Evolutionary conservation across 2,329 filamentous ascomycete genomes (phyloP), one percentile per base, ranked within the genome.

Genomic region (Gaeumannomyces tritici): DNA sequence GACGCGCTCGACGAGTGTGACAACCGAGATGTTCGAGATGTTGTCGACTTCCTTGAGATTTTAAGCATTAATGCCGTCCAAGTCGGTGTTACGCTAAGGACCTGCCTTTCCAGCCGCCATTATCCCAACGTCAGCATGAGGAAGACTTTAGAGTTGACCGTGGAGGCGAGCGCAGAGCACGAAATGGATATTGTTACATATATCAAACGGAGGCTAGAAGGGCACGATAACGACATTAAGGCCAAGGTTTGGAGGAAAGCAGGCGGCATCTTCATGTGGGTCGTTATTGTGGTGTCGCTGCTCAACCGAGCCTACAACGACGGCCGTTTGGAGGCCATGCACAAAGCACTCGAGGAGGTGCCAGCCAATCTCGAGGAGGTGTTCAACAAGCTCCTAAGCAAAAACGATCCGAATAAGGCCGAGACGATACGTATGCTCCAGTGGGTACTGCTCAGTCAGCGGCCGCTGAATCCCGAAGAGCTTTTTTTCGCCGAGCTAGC

Each of bases 381-480:
- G 0, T 86, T 88, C 64, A 73, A 71, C 2, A 71, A 81, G 21
- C 80, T 86, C 0, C 62, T 86, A 1, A 75, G 63, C 0, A 74
- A 80, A 21, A 82, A 87, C 61, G 24, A 62, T 0, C 51, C 72
- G 0, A 73, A 82, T 5, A 70, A 70, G 58, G 70, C 78, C 0
- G 70, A 75, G 0, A 65, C 85, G 0, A 62, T 75, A 0, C 65
- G 81, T 0, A 83, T 77, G 33, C 64, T 87, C 0, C 75, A 80
- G 24, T 86, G 79, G 79, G 72, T 87, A 0, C 71, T 87, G 0
- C 85, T 77, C 28, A 74, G 83, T 0, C 72, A 68, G 11, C 65
- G 70, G 0, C 79, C 82, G 0, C 62, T 86, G 0, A 71, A 57
- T 0, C 76, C 71, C 0, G 65, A 74, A 1, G 76, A 85, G 64